Percentiles rank a stretch among this genome's conserved stretches.
phyloP scores from a whole-genome alignment of 2,329 filamentous ascomycete species.

The Bertia moriformis region DNA sequence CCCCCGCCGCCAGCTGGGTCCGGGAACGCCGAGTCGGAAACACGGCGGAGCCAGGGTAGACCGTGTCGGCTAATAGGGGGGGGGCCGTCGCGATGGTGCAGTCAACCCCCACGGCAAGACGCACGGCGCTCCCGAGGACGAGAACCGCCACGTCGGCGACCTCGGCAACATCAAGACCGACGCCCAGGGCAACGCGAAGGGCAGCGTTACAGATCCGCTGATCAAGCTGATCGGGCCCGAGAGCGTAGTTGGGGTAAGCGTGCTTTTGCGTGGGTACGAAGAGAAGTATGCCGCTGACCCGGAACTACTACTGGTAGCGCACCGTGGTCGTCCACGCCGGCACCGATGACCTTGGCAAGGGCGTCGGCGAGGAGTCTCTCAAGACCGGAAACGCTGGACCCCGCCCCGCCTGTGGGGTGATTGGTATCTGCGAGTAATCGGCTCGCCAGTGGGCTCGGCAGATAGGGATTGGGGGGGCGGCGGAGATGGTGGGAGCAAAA shows the following conservation, averaged over 20 bases:
- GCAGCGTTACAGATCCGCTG: slow-evolving; percentile 63
- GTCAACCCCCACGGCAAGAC: slow-evolving; percentile 92
- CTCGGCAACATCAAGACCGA: slow-evolving; percentile 96
- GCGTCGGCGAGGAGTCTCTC: slow-evolving; percentile 83
- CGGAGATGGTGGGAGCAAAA: no score
- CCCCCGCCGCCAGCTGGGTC: no score
- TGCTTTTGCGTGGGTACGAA: slow-evolving; percentile 44
- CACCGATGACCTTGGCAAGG: slow-evolving; percentile 92
- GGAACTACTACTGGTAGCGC: slow-evolving; percentile 48
- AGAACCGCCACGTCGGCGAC: slow-evolving; percentile 86
- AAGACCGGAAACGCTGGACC: slow-evolving; percentile 94
- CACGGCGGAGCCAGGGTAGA: no score
- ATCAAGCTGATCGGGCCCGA: slow-evolving; percentile 94
- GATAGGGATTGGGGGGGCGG: no score
- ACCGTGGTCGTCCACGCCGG: slow-evolving; percentile 89
- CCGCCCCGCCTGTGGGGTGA: slow-evolving; percentile 84
- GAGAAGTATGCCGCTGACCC: background rate
- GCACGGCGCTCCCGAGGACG: slow-evolving; percentile 75
- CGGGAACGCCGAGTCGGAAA: background rate
- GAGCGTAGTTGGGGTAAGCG: slow-evolving; percentile 90
- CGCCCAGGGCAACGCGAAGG: slow-evolving; percentile 76
- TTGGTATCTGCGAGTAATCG: no score
- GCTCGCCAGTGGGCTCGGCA: no score
- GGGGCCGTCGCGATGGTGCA: slow-evolving; percentile 21
- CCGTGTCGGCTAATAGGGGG: no score